Evolutionary conservation across 176 grass and related monocot genomes (phyloP).

Genomic region (Juncus inflexus): DNA sequence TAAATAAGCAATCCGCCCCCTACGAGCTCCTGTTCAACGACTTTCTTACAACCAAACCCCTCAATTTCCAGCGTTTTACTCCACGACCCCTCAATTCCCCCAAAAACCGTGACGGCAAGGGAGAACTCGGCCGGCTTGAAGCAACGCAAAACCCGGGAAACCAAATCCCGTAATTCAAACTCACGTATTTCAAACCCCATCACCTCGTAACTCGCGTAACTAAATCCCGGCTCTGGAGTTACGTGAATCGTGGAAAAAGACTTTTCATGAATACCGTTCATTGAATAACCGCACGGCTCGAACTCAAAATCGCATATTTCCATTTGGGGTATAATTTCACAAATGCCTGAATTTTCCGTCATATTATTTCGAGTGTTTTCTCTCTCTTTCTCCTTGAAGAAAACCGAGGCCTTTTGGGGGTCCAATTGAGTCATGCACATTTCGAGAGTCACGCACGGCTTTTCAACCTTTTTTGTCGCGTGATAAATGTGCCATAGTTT

Average conservation of each 20-base stretch:
- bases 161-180: conserved; percentile 45
- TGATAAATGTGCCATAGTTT: conserved; percentile 87
- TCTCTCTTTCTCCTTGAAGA: conserved; percentile 46
- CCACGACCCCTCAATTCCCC: conserved; percentile 58
- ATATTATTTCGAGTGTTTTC: conserved; percentile 47
- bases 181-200: conserved; percentile 57
- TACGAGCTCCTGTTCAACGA: conserved; percentile 52
- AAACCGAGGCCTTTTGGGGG: conserved; percentile 42
- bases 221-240: conserved; percentile 82
- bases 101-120: conserved; percentile 73
- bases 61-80: conserved; percentile 28
- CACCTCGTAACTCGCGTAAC: conserved; percentile 90
- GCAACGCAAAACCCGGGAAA: conserved; percentile 54
- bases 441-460: conserved; percentile 75
- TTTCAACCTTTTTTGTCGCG: conserved; percentile 61
- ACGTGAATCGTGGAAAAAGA: conserved; percentile 71
- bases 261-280: conserved; percentile 60
- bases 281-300: conserved; percentile 81
- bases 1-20: conserved; percentile 63
- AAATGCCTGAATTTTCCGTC: conserved; percentile 64
- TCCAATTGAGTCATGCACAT: conserved; percentile 89
- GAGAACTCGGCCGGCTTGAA: conserved; percentile 64
- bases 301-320: conserved; percentile 87
- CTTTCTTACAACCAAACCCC: conserved; percentile 42
- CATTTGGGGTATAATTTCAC: conserved; percentile 83